phyloP scores from a whole-genome alignment of 106 monocot genomes.

The Iris macrosiphon region DNA sequence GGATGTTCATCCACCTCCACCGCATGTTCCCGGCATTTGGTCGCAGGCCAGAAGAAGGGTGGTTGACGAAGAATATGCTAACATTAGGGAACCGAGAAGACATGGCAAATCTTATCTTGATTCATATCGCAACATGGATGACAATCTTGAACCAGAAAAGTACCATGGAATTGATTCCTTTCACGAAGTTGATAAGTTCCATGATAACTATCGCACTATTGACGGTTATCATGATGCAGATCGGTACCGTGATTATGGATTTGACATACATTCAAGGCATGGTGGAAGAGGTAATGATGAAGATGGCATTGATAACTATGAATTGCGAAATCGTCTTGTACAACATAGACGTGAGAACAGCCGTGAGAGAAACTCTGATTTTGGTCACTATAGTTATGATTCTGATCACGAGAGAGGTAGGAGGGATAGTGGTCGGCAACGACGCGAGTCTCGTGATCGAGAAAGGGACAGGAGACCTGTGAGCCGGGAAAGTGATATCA shows the following conservation, averaged over 20 bases:
- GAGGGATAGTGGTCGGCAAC: constrained; percentile 63
- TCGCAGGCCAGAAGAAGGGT: constrained; percentile 58
- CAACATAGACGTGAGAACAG: constrained; percentile 55
- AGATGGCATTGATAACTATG: constrained; percentile 38
- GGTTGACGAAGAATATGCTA: constrained; percentile 60
- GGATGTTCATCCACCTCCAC: constrained; percentile 53
- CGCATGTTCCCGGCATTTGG: constrained; percentile 43
- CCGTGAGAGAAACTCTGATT: constrained; percentile 65
- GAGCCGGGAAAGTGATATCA: constrained; percentile 67
- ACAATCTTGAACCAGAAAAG: constrained; percentile 25
- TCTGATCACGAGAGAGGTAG: constrained; percentile 79
- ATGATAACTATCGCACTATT: constrained; percentile 32
- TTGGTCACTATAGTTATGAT: constrained; percentile 57
- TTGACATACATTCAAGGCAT: constrained; percentile 56
- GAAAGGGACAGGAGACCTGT: constrained; percentile 48
- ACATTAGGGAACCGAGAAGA: constrained; percentile 56
- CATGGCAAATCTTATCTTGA: constrained; percentile 13
- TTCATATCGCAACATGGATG: constrained; percentile 38
- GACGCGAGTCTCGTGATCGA: constrained; percentile 63
- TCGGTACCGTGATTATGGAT: constrained; percentile 53
- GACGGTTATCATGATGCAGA: constrained; percentile 55
- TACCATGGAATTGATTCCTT: constrained; percentile 57
- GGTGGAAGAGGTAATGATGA: constrained; percentile 54
- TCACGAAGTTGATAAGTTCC: constrained; percentile 43
- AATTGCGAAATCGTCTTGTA: constrained; percentile 29